Evolutionary conservation across 2,329 filamentous ascomycete species (phyloP).

Genomic region (Stachybotrys chlorohalonatus): DNA sequence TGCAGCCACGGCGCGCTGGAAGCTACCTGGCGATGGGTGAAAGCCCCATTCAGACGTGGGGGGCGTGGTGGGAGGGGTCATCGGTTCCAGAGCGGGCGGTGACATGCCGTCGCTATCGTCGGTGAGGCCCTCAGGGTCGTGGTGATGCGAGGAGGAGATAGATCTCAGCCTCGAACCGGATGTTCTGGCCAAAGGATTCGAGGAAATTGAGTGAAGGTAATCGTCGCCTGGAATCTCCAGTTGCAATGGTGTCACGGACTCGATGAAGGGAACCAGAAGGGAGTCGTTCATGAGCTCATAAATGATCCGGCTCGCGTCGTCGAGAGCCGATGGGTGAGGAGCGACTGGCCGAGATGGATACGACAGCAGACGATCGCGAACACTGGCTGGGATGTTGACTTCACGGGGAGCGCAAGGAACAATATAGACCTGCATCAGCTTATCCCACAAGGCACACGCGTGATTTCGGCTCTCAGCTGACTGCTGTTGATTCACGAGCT

Average conservation of each 20-base stretch:
- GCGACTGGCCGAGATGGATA: conserved; percentile 48
- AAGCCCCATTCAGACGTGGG: conserved; percentile 51
- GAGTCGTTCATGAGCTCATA: conserved; percentile 98
- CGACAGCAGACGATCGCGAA: conserved; percentile 70
- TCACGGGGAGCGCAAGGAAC: conserved; percentile 75
- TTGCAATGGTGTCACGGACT: conserved; percentile 41
- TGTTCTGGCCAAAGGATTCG: conserved; percentile 27
- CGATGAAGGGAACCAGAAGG: conserved; percentile 84
- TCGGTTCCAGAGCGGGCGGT: conserved; percentile 47
- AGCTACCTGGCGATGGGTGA: conserved; percentile 39
- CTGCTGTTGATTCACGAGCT: conserved; percentile 28
- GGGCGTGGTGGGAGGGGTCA: conserved; percentile 68
- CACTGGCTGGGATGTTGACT: conserved; percentile 80
- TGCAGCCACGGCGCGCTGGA: conserved; percentile 45
- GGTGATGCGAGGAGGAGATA: conserved; percentile 35
- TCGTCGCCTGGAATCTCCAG: conserved; percentile 26
- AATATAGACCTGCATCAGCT: conserved; percentile 85
- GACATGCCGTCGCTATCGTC: conserved; percentile 60
- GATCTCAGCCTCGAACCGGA: conserved; percentile 13
- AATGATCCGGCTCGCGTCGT: conserved; percentile 77
- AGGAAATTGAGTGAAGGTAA: conserved; percentile 31
- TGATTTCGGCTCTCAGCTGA: conserved; percentile 47
- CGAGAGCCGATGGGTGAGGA: conserved; percentile 64
- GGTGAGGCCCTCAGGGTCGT: conserved; percentile 42
- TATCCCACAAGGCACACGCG: conserved; percentile 75